Conservation (phyloP, 768 basidiomycete species). For the Brasilioporus rufonigricans region DNA sequence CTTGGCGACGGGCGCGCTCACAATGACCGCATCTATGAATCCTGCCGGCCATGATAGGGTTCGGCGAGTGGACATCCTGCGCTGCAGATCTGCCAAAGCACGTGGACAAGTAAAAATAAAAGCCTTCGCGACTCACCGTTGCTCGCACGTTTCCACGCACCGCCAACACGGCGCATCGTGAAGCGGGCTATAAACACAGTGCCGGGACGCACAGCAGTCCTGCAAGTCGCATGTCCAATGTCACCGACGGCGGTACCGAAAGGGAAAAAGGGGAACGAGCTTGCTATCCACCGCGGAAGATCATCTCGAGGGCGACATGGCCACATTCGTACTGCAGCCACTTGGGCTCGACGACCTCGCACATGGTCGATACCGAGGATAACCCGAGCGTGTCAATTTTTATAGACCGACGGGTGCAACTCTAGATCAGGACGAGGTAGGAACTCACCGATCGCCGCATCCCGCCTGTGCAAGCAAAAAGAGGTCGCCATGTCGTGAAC, state of each 20-base stretch:
- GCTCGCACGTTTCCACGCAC: constrained; percentile 1
- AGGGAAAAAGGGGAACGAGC: background rate
- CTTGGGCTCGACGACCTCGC: background rate
- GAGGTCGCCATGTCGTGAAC: background rate
- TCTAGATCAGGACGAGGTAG: background rate
- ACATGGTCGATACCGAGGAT: too few relatives aligned
- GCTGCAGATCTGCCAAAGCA: background rate
- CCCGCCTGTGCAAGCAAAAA: too few relatives aligned
- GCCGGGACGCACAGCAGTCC: background rate
- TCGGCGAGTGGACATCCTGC: background rate
- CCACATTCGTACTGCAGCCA: background rate
- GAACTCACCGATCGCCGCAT: background rate
- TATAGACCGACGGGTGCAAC: background rate
- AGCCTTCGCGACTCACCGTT: background rate
- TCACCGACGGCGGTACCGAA: background rate
- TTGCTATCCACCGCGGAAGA: constrained; percentile 12
- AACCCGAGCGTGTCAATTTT: background rate
- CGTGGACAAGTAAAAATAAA: background rate
- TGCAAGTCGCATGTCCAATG: background rate
- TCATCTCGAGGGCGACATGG: background rate
- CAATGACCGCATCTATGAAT: background rate
- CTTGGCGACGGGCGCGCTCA: constrained; percentile 1
- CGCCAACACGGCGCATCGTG: background rate
- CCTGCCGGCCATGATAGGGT: background rate
- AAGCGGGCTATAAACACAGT: background rate